Base-by-base conservation (phyloP, 2,329 filamentous ascomycete species). In the Ascochyta viciae-villosae region DNA sequence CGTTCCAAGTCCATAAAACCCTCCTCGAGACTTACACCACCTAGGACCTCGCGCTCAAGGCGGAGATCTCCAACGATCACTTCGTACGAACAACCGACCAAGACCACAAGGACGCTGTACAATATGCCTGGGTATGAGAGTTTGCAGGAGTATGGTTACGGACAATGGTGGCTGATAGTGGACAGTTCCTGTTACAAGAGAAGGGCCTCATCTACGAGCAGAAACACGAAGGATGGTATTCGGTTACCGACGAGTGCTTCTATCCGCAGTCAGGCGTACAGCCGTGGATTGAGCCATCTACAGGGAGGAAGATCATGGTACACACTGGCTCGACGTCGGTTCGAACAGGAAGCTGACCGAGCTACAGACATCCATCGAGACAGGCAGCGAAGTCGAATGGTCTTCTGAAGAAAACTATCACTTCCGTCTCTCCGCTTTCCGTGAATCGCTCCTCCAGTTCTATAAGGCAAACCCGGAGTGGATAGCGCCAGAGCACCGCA, bases 171-270 rank as follows among this genome's bases (percentile, higher is more conserved):
- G 62, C 70, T 74, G 64, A 74, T 60, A 29, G 52, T 43, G 13
- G 24, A 55, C 62, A 84, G 82, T 83, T 86, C 62, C 83, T 92
- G 73, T 81, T 99, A 56, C 83, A 88, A 67, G 87, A 92, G 50
- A 82, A 84, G 42, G 89, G 89, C 8, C 88, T 89, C 58, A 89
- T 98, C 50, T 97, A 97, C 77, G 87, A 90, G 68, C 86, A 87
- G 10, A 91, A 89, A 65, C 95, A 98, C 68, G 87, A 92, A 72
- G 95, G 95, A 1, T 99, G 95, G 95, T 99, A 99, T 75, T 95
- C 90, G 52, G 89, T 99, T 50, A 92, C 91, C 74, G 95, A 99
- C 74, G 95, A 99, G 81, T 94, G 94, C 35, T 99, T 96, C 77
- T 98, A 97, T 73, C 92, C 94, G 0, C 84, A 89, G 49, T 85